Conservation (phyloP, 345 rosid genomes). For the Pseudoturritis turrita region DNA sequence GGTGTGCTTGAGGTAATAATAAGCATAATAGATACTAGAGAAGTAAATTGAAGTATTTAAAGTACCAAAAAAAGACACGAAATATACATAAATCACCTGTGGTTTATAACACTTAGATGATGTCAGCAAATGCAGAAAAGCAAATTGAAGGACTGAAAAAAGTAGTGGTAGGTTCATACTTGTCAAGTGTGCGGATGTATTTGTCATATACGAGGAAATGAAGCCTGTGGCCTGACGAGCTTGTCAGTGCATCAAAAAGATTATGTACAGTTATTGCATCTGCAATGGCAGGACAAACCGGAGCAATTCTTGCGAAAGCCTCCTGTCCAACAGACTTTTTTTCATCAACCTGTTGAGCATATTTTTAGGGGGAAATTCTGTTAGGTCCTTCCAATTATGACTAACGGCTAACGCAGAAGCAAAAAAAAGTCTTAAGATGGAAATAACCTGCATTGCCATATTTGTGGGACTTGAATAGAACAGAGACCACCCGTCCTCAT, state of each 20-base stretch:
- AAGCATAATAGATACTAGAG: not conserved
- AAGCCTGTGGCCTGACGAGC: conserved; percentile 61
- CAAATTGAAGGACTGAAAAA: not conserved
- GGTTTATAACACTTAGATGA: not conserved
- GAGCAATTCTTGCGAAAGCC: conserved; percentile 90
- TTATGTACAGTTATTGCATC: conserved; percentile 80
- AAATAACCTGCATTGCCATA: conserved; percentile 78
- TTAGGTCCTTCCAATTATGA: not conserved
- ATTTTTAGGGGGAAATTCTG: not conserved
- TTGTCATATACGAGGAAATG: conserved; percentile 89
- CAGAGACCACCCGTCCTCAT: conserved; percentile 70
- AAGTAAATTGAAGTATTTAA: not conserved
- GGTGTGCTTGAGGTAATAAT: not conserved
- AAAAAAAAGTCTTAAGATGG: not conserved
- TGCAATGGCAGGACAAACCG: conserved; percentile 75
- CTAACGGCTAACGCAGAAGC: not conserved
- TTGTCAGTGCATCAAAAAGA: conserved; percentile 81
- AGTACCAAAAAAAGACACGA: conserved; percentile 1
- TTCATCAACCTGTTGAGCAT: conserved; percentile 64
- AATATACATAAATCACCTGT: not conserved
- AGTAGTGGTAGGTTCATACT: conserved; percentile 47
- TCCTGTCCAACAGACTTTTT: conserved; percentile 72
- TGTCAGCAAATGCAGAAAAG: conserved; percentile 14
- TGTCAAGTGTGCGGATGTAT: conserved; percentile 82
- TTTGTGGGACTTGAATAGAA: conserved; percentile 75